phyloP scores from a whole-genome alignment of 257 asterid genomes.

The Nicotiana sylvestris region DNA sequence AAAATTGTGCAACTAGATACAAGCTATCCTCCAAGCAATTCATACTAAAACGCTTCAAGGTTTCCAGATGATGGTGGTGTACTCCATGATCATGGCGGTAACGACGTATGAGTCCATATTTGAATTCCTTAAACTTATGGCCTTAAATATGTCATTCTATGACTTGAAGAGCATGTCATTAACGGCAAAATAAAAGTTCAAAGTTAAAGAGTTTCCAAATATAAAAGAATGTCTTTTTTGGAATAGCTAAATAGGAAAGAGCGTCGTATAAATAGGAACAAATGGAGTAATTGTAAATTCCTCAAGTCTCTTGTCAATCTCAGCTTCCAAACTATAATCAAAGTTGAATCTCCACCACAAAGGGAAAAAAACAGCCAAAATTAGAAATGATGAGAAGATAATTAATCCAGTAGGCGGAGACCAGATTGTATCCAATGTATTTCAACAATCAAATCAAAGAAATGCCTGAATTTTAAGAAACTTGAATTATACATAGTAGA shows the following conservation, averaged over 20 bases:
- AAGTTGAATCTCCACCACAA: too few species aligned
- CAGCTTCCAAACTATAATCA: too few species aligned
- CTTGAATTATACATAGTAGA: not conserved
- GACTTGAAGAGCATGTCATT: constrained; percentile 40
- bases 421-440: not conserved
- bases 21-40: too few species aligned
- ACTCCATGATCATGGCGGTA: constrained; percentile 78
- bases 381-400: too few species aligned
- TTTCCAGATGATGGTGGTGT: constrained; percentile 64
- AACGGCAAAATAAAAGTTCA: constrained; percentile 19
- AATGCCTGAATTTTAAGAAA: too few species aligned
- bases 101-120: constrained; percentile 87
- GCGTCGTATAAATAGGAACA: too few species aligned
- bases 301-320: too few species aligned
- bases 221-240: too few species aligned
- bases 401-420: not conserved
- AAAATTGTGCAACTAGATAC: not conserved
- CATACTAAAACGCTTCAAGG: constrained; percentile 6
- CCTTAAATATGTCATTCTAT: constrained; percentile 17
- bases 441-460: not conserved
- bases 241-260: too few species aligned
- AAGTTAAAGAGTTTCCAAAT: too few species aligned
- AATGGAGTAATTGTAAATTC: too few species aligned
- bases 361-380: too few species aligned
- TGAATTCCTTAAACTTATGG: constrained; percentile 26